Conservation (phyloP, 352 stramenopile genomes). For the Saprolegnia diclina region DNA sequence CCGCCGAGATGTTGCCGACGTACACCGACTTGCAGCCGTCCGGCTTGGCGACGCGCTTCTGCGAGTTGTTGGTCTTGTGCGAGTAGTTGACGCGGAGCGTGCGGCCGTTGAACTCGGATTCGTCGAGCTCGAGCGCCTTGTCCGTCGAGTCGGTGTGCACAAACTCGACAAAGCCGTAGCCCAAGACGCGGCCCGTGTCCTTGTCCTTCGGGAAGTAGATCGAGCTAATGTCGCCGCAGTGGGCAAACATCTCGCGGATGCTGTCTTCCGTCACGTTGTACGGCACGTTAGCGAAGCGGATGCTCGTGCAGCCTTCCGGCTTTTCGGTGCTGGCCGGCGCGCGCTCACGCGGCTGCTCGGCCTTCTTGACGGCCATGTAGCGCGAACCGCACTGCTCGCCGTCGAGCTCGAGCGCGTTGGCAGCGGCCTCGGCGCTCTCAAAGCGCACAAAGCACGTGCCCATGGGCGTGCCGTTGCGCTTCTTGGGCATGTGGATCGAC, state of each 20-base stretch:
- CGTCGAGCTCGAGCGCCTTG: slow-evolving; percentile 87
- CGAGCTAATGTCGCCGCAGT: slow-evolving; percentile 23
- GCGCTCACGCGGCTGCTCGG: slow-evolving; percentile 36
- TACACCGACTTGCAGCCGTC: slow-evolving; percentile 96
- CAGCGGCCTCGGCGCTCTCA: slow-evolving; percentile 48
- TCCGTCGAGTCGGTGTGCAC: slow-evolving; percentile 90
- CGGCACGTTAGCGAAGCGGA: slow-evolving; percentile 58
- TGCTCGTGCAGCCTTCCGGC: slow-evolving; percentile 12
- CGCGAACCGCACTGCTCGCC: slow-evolving; percentile 90
- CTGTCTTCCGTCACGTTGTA: slow-evolving; percentile 33
- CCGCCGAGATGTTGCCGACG: slow-evolving; percentile 96
- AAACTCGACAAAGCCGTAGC: slow-evolving; percentile 98
- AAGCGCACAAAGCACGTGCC: slow-evolving; percentile 97
- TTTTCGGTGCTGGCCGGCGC: background rate
- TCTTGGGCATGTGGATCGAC: slow-evolving; percentile 75
- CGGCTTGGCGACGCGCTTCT: slow-evolving; percentile 87
- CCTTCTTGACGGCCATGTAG: slow-evolving; percentile 94
- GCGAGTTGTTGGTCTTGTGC: slow-evolving; percentile 53
- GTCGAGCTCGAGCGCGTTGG: slow-evolving; percentile 88
- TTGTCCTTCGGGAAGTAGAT: slow-evolving; percentile 85
- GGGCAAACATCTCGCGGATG: slow-evolving; percentile 25
- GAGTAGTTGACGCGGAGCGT: slow-evolving; percentile 92
- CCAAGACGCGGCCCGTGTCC: slow-evolving; percentile 97
- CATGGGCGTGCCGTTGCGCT: slow-evolving; percentile 82
- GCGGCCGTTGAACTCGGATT: slow-evolving; percentile 89